A percentile compares a stretch with the other conserved stretches of the same genome.
Evolutionary conservation across 805 yeast genomes (phyloP).

Genomic region (Ogataea trehalophila): DNA sequence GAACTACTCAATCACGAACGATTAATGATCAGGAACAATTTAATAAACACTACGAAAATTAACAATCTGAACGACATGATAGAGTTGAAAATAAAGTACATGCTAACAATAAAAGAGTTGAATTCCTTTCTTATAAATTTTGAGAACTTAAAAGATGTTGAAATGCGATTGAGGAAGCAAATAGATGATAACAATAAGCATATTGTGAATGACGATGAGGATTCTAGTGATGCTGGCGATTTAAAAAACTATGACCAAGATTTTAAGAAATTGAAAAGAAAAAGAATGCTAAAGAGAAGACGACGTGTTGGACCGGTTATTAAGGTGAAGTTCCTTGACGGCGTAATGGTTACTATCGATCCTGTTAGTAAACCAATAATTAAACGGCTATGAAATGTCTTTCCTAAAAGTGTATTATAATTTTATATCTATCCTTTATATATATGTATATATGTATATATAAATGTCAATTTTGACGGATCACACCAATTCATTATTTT

Average conservation of each 20-base stretch:
- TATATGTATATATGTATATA: background rate
- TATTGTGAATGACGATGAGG: constrained; percentile 6
- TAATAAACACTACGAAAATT: constrained; percentile 33
- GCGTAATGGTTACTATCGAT: constrained; percentile 35
- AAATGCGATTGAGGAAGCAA: constrained; percentile 26
- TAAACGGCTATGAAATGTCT: background rate
- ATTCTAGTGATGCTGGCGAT: constrained; percentile 26
- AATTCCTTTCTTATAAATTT: constrained; percentile 33
- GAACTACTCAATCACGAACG: constrained; percentile 34
- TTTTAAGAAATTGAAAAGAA: constrained; percentile 6
- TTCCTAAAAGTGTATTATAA: too few relatives aligned
- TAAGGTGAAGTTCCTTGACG: constrained; percentile 34
- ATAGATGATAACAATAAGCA: constrained; percentile 17
- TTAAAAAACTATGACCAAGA: constrained; percentile 11
- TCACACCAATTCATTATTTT: background rate
- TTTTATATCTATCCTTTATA: background rate
- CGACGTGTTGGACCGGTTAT: constrained; percentile 33
- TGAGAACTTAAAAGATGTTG: constrained; percentile 34
- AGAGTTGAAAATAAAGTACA: constrained; percentile 50
- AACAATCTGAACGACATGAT: constrained; percentile 40
- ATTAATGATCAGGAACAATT: constrained; percentile 29
- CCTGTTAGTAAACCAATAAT: constrained; percentile 30
- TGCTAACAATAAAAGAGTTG: constrained; percentile 47
- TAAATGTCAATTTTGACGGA: background rate
- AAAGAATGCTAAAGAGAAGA: constrained; percentile 17